phyloP scores from a whole-genome alignment of 345 rosid genomes.

The Schrenkiella parvula region DNA sequence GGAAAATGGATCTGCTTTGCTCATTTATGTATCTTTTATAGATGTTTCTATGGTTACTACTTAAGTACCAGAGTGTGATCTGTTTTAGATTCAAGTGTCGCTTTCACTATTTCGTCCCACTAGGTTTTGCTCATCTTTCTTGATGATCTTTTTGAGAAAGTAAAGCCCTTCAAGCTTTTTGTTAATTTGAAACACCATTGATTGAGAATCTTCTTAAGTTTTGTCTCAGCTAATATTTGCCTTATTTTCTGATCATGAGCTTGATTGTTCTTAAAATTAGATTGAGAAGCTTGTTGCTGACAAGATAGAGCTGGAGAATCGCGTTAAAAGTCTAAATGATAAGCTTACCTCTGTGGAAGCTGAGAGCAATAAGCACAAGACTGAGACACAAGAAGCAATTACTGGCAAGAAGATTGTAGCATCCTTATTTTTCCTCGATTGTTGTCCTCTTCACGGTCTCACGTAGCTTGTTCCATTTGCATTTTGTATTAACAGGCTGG shows the following conservation, averaged over 20 bases:
- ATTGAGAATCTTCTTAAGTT: background rate
- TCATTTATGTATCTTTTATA: background rate
- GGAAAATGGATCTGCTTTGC: background rate
- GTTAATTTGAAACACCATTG: background rate
- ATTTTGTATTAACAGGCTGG: constrained; percentile 41
- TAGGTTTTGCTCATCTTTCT: background rate
- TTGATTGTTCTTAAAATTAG: constrained; percentile 29
- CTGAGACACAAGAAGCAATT: constrained; percentile 51
- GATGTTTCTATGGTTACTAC: background rate
- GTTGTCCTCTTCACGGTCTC: background rate
- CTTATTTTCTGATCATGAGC: background rate
- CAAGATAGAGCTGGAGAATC: constrained; percentile 57
- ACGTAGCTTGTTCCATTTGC: background rate
- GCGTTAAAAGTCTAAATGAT: constrained; percentile 39
- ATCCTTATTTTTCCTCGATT: background rate
- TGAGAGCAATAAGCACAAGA: constrained; percentile 53
- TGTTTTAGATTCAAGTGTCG: background rate
- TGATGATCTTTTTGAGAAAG: background rate
- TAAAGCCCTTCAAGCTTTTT: background rate
- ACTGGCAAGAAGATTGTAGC: too few relatives aligned
- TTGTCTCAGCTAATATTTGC: background rate
- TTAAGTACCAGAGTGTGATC: background rate
- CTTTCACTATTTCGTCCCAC: background rate
- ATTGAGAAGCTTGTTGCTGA: constrained; percentile 44
- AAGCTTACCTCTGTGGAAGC: constrained; percentile 55